These are phyloP conservation scores for Trametes polyzona DNA, from an alignment of 1,284 basidiomycete genomes.

Conservation along the genomic window DNA sequence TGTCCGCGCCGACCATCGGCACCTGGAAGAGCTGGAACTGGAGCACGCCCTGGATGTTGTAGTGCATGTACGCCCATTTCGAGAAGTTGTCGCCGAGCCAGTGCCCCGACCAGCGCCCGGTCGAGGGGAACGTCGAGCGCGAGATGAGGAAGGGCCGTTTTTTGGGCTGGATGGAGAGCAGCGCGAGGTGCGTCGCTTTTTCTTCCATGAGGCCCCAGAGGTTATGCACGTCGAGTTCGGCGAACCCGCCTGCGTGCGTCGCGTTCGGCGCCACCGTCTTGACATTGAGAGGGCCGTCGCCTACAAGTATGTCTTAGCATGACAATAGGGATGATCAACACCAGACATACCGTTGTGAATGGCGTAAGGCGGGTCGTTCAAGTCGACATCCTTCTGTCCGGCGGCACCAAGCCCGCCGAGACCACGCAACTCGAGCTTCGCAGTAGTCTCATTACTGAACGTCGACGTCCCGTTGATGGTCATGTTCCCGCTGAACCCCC, in stretches of 20 bases:
- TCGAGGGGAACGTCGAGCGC: constrained; percentile 69
- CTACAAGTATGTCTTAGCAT: constrained; percentile 48
- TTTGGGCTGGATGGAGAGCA: constrained; percentile 53
- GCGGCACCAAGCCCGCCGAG: constrained; percentile 45
- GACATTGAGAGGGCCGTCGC: constrained; percentile 49
- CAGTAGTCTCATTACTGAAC: constrained; percentile 51
- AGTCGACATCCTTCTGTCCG: constrained; percentile 47
- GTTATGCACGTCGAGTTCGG: constrained; percentile 67
- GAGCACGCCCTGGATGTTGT: constrained; percentile 69
- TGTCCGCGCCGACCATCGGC: constrained; percentile 70
- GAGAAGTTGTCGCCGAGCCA: constrained; percentile 63
- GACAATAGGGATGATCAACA: not conserved
- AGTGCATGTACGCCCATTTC: constrained; percentile 64
- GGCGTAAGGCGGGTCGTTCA: constrained; percentile 66
- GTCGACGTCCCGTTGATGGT: constrained; percentile 70
- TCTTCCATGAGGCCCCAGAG: constrained; percentile 71
- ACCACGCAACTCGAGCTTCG: constrained; percentile 41
- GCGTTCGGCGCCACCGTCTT: constrained; percentile 63
- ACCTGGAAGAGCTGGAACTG: constrained; percentile 81
- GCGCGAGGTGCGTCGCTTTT: constrained; percentile 58
- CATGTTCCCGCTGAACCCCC: constrained; percentile 74
- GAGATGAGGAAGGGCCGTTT: constrained; percentile 70
- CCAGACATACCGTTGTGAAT: constrained; percentile 61
- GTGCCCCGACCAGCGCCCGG: constrained; percentile 69
- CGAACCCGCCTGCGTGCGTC: constrained; percentile 56